Evolutionary conservation across 768 basidiomycete species (phyloP), one percentile per base, ranked within the genome.

Genomic region (Leccinum incarnatum): DNA sequence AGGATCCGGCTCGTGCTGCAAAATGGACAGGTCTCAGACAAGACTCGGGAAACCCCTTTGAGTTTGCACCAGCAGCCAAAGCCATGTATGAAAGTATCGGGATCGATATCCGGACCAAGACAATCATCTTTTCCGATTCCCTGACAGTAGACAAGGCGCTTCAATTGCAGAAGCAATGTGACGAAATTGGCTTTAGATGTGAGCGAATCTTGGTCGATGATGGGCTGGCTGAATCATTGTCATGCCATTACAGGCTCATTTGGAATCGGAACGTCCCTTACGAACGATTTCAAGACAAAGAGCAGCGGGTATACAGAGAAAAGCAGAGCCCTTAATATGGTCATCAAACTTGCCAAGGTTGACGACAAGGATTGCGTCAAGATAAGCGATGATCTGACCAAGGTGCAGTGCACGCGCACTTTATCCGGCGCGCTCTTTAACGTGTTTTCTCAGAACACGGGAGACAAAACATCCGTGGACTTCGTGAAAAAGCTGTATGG

Each of bases 211-310:
- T 5, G 37, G 19, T 32, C 5, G 23, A 17, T 32, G 25, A n/a
- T 3, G 5, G 3, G 19, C 7, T 23, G 36, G 23, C 23, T 25
- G 23, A 25, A 25, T 25, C 23, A 10, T 55, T 15, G 25, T 58
- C 32, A 55, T 30, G 30, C 14, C 17, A 15, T 19, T 51, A 7
- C 46, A 96, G 95, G 87, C 53, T 82, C 88, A 1, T 98, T 94
- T 70, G 97, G 97, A 9, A 94, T 98, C 47, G 97, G 97, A 1
- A 99, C 97, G 0, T 88, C 81, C 71, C 73, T 98, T 9, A 93
- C 94, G 15, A 98, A 97, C 68, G 95, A 50, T 73, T 97, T 95
- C 76, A 68, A 62, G 65, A 76, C 66, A 48, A 69, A 61, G 70
- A 81, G 75, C 55, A 76, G 76, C 8, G 65, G 74, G 29, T 72